These are phyloP conservation scores for Pichia cephalocereana DNA, from an alignment of 805 yeast species.

Conservation along the genomic window DNA sequence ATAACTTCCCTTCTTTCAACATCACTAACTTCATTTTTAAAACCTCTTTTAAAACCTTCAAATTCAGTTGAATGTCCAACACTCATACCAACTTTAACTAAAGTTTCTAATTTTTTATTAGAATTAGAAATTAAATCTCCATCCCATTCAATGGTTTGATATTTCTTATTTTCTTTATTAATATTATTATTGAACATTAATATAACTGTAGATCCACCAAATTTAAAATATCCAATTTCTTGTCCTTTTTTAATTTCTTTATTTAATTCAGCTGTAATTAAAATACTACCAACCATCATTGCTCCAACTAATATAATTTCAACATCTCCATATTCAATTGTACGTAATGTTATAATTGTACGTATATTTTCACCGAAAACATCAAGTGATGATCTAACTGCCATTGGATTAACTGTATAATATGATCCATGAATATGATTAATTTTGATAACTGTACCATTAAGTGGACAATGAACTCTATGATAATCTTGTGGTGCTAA, in stretches of 20 bases:
- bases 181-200: conserved; percentile 39
- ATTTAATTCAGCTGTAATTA: conserved; percentile 58
- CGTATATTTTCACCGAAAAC: conserved; percentile 91
- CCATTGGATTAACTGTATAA: conserved; percentile 97
- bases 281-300: conserved; percentile 95
- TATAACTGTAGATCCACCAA: conserved; percentile 89
- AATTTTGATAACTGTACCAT: conserved; percentile 61
- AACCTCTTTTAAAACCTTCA: conserved; percentile 37
- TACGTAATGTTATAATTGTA: conserved; percentile 65
- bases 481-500: conserved; percentile 97
- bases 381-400: conserved; percentile 76
- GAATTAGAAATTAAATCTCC: conserved; percentile 67
- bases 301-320: conserved; percentile 85
- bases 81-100: conserved; percentile 85
- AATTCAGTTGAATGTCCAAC: conserved; percentile 61
- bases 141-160: conserved; percentile 49
- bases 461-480: conserved; percentile 83
- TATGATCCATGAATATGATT: conserved; percentile 77
- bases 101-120: conserved; percentile 61
- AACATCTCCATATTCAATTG: conserved; percentile 70
- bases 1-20: conserved; percentile 6
- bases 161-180: background rate
- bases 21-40: conserved; percentile 3
- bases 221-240: conserved; percentile 89
- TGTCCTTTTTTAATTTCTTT: conserved; percentile 56